Evolutionary conservation across 345 rosid species (phyloP), one percentile per base, ranked within the genome.

Genomic region (Brassica rapa): DNA sequence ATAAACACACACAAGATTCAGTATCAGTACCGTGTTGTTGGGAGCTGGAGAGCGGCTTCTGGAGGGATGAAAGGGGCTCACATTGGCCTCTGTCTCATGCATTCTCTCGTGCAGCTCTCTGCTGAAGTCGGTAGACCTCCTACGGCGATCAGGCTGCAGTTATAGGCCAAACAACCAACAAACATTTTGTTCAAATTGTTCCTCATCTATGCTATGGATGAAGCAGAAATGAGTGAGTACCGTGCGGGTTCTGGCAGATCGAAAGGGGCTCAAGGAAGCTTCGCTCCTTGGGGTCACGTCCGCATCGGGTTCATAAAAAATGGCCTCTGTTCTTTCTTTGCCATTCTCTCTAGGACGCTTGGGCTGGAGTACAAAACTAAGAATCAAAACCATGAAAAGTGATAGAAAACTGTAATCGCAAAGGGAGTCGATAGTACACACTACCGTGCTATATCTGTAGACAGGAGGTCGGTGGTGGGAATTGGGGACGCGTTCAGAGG

Each of bases 21-120:
- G 14, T 33, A 39, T 37, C 14, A 62, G 75, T 70, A 77, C 81
- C 43, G 71, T 70, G 21, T 63, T 62, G 70, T 70, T 63, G 56
- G 81, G 75, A 77, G 81, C 66, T 51, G 75, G 75, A 35, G 81
- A 77, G 12, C 81, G 81, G 81, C 81, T 77, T 39, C 81, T 64
- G 25, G 76, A 77, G 53, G 81, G 81, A 19, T 77, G 81, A 71
- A 77, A 77, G 43, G 81, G 81, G 76, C 81, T 77, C 51, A 77
- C 81, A 21, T 71, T 77, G 61, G 81, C 76, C 46, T 77, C 81
- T 56, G 81, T 66, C 37, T 77, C 75, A 37, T 70, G 25, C 71
- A 62, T 70, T 77, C 66, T 35, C 32, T 77, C 81, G 35, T 71
- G 30, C 46, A 70, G 15, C 66, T 77, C 76, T 77, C 70, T 77